These are phyloP conservation scores for Neoboletus magnificus DNA, from an alignment of 768 basidiomycete genomes.

Conservation along the genomic window DNA sequence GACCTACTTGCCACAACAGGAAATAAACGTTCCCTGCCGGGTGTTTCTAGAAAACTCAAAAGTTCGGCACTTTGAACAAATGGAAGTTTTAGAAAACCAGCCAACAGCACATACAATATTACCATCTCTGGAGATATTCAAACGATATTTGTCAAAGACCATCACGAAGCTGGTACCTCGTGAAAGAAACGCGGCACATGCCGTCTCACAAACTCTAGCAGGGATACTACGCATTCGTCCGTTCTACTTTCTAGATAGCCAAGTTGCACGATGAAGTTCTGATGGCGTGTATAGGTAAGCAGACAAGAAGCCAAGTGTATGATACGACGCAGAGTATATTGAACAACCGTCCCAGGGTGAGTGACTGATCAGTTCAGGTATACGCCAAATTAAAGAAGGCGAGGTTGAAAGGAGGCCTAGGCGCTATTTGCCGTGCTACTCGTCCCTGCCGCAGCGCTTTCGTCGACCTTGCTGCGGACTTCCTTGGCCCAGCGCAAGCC, in stretches of 20 bases:
- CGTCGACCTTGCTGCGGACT: conserved; percentile 43
- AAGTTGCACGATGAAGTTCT: conserved; percentile 2
- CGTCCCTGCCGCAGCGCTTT: conserved; percentile 25
- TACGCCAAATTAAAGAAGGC: neutral
- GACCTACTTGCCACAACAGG: neutral
- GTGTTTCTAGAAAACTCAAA: neutral
- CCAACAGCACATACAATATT: neutral
- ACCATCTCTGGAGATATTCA: neutral
- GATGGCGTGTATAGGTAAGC: conserved; percentile 5
- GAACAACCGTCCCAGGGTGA: conserved; percentile 2
- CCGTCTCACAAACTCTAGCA: conserved; percentile 1
- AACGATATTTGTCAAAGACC: conserved; percentile 1
- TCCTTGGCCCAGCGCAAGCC: conserved; percentile 92
- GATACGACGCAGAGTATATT: neutral
- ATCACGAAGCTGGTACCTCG: conserved; percentile 3
- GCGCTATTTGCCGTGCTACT: conserved; percentile 18
- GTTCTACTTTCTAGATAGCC: conserved; percentile 8
- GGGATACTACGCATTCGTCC: neutral
- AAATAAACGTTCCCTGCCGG: neutral
- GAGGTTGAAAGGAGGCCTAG: conserved; percentile 7
- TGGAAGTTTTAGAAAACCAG: conserved; percentile 1
- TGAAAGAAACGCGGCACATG: conserved; percentile 4
- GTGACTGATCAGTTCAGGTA: conserved; percentile 1
- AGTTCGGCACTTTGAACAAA: neutral
- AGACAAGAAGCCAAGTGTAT: conserved; percentile 12